Percentiles rank a stretch among this genome's conserved stretches.
Conservation (phyloP, 2,329 filamentous ascomycete species). For the Colletotrichum limetticola region DNA sequence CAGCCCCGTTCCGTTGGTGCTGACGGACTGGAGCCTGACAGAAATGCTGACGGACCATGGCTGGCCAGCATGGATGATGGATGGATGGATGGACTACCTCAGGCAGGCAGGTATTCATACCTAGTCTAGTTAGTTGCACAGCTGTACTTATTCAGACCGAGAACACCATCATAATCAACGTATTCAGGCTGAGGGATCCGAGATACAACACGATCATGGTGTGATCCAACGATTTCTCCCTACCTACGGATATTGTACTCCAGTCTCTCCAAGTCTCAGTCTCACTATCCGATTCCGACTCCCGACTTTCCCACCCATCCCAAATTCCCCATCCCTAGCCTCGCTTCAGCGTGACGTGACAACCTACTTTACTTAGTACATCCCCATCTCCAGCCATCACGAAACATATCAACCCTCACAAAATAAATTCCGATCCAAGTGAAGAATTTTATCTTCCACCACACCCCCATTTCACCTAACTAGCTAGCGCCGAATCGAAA, state of each 20-base stretch:
- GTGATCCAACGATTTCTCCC: background rate
- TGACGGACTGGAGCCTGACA: conserved; percentile 11
- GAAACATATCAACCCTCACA: background rate
- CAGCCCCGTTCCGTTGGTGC: conserved; percentile 6
- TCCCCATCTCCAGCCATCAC: background rate
- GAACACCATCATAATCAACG: too few relatives aligned
- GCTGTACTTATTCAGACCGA: too few relatives aligned
- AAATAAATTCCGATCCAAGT: conserved; percentile 1
- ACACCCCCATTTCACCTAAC: background rate
- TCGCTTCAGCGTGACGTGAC: background rate
- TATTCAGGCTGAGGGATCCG: background rate
- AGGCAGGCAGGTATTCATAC: too few relatives aligned
- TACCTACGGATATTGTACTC: too few relatives aligned
- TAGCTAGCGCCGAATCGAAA: background rate
- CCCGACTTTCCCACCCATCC: background rate
- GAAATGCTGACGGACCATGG: background rate
- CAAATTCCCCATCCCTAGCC: conserved; percentile 1
- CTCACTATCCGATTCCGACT: conserved; percentile 7
- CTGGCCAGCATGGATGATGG: too few relatives aligned
- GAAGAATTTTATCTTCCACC: conserved; percentile 19
- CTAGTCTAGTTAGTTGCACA: too few relatives aligned
- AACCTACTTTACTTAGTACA: background rate
- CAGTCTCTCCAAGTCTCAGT: too few relatives aligned
- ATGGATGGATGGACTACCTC: too few relatives aligned
- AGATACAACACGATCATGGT: background rate